A percentile compares a stretch with the other conserved stretches of the same genome.
These are phyloP conservation scores for Vickermania ingenoplastis DNA, from an alignment of 208 protist genomes.

Conservation along the genomic window DNA sequence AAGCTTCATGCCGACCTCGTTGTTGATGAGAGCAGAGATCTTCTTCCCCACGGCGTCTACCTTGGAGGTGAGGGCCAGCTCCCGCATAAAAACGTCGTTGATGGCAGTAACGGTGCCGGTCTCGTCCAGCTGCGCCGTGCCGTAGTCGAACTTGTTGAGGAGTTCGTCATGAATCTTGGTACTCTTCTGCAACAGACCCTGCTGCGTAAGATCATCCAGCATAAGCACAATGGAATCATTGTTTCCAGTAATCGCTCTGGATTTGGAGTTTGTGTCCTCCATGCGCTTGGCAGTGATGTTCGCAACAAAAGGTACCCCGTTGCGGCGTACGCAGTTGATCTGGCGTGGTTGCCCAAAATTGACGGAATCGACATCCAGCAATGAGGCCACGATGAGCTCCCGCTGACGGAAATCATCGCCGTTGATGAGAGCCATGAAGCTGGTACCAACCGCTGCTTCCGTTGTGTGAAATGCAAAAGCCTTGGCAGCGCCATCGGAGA, in stretches of 20 bases:
- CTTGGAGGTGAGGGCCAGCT: constrained; percentile 4
- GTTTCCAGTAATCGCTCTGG: neutral
- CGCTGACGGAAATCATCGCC: neutral
- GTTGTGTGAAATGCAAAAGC: constrained; percentile 13
- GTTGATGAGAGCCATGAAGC: constrained; percentile 29
- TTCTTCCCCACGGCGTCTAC: constrained; percentile 7
- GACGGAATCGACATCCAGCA: neutral
- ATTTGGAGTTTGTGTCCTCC: neutral
- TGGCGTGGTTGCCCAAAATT: neutral
- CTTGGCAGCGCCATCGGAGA: constrained; percentile 10
- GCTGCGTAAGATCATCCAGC: constrained; percentile 6
- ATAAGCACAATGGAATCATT: constrained; percentile 4
- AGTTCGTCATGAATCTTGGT: constrained; percentile 5
- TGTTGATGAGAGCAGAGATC: constrained; percentile 1
- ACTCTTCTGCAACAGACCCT: constrained; percentile 4
- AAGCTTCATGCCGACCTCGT: constrained; percentile 3
- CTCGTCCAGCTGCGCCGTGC: constrained; percentile 8
- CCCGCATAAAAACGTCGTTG: neutral
- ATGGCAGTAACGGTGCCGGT: constrained; percentile 21
- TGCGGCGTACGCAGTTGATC: neutral
- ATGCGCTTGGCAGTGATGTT: constrained; percentile 2
- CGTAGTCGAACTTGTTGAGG: constrained; percentile 1
- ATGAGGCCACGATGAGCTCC: neutral
- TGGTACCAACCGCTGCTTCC: constrained; percentile 13
- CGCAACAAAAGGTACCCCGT: constrained; percentile 1